Percentiles rank a stretch among this genome's conserved stretches.
phyloP scores from a whole-genome alignment of 345 rosid genomes.

The Sonneratia caseolaris region DNA sequence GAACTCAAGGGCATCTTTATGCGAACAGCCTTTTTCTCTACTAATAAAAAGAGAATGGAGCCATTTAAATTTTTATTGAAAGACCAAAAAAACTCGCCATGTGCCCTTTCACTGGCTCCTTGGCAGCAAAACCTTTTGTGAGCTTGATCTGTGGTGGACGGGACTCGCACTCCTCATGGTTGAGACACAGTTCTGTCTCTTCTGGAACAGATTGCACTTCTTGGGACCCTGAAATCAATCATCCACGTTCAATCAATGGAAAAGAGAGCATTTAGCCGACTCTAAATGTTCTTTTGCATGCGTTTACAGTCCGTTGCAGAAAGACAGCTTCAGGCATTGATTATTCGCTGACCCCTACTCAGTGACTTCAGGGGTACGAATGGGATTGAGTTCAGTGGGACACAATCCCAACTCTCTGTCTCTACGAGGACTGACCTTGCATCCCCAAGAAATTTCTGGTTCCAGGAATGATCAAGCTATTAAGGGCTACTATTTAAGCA shows the following conservation, averaged over 20 bases:
- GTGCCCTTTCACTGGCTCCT: slow-evolving; percentile 93
- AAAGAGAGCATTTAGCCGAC: background rate
- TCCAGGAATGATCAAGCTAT: background rate
- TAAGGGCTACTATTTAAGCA: too few species aligned
- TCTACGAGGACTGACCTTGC: background rate
- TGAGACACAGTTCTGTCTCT: slow-evolving; percentile 41
- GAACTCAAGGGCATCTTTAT: slow-evolving; percentile 1
- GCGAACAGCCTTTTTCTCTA: background rate
- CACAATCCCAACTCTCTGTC: background rate
- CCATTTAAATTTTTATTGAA: slow-evolving; percentile 8
- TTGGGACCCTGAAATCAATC: slow-evolving; percentile 45
- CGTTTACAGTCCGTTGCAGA: background rate
- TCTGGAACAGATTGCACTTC: slow-evolving; percentile 43
- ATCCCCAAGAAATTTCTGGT: background rate
- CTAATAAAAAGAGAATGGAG: slow-evolving; percentile 12
- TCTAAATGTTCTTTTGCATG: background rate
- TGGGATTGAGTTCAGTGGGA: background rate
- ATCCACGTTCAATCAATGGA: background rate
- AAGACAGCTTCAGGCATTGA: background rate
- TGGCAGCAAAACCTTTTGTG: slow-evolving; percentile 83
- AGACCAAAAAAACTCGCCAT: slow-evolving; percentile 54
- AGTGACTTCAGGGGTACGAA: background rate
- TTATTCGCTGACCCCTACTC: background rate
- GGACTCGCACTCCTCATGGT: slow-evolving; percentile 57
- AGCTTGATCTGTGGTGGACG: slow-evolving; percentile 53